These are phyloP conservation scores for Penicillium sp. DNA, from an alignment of 2,329 filamentous ascomycete species.

Conservation along the genomic window DNA sequence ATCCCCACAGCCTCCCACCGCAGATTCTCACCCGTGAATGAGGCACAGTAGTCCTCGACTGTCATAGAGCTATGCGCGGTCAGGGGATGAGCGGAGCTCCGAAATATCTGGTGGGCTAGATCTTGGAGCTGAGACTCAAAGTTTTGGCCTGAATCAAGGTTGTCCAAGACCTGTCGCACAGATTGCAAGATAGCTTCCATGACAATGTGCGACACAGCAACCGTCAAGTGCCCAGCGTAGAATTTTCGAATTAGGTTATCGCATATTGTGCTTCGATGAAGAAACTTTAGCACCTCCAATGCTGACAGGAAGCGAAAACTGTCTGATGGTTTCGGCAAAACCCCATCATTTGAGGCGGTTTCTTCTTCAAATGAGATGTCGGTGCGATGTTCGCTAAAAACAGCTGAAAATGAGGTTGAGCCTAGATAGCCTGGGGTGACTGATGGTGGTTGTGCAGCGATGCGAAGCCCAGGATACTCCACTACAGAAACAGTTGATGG, in stretches of 20 bases:
- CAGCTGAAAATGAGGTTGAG: conserved; percentile 41
- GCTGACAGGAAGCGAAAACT: conserved; percentile 36
- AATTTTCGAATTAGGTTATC: conserved; percentile 33
- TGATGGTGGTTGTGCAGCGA: conserved; percentile 31
- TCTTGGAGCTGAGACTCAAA: conserved; percentile 34
- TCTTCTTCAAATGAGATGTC: conserved; percentile 40
- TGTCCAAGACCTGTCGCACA: conserved; percentile 31
- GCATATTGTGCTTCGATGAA: conserved; percentile 33
- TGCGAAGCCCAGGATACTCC: conserved; percentile 25
- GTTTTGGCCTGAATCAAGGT: conserved; percentile 27
- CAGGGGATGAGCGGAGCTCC: conserved; percentile 36
- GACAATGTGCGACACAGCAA: conserved; percentile 30
- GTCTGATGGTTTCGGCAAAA: conserved; percentile 27
- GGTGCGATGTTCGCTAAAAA: conserved; percentile 39
- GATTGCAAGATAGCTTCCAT: conserved; percentile 34
- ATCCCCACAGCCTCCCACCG: conserved; percentile 50
- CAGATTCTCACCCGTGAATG: conserved; percentile 37
- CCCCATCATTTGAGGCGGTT: conserved; percentile 23
- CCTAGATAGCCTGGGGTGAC: conserved; percentile 40
- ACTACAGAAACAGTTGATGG: conserved; percentile 24
- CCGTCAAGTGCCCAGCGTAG: conserved; percentile 30
- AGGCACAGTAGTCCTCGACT: conserved; percentile 36
- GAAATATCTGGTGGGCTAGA: conserved; percentile 35
- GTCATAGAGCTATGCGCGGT: conserved; percentile 34
- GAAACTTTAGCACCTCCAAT: conserved; percentile 35